Percentiles rank a stretch among this genome's conserved stretches.
These are phyloP conservation scores for Geotrichum candidum DNA, from an alignment of 1,139 yeast species.

Conservation along the genomic window DNA sequence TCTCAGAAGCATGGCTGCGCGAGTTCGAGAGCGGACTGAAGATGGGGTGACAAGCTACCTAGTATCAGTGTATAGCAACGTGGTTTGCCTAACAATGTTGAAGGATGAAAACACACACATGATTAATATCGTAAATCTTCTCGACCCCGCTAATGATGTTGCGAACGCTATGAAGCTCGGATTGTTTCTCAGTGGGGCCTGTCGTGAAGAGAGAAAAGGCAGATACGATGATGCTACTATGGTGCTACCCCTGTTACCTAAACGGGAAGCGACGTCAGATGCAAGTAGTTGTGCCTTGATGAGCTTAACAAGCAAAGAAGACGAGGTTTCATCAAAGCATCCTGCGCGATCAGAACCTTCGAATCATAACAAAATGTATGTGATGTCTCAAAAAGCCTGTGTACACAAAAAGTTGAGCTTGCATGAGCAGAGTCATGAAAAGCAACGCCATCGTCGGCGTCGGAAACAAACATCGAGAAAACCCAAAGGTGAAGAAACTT, in stretches of 20 bases:
- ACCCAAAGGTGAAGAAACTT: background rate
- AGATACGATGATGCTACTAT: background rate
- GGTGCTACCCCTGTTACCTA: background rate
- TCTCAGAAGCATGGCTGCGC: background rate
- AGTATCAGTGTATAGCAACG: slow-evolving; percentile 3
- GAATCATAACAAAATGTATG: background rate
- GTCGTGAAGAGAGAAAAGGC: slow-evolving; percentile 5
- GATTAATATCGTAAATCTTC: background rate
- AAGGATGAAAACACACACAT: background rate
- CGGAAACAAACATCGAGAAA: background rate
- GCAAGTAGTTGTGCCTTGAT: background rate
- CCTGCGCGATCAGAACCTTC: background rate
- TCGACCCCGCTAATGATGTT: slow-evolving; percentile 2
- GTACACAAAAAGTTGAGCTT: background rate
- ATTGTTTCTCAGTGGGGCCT: slow-evolving; percentile 10
- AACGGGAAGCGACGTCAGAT: background rate
- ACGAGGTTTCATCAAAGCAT: background rate
- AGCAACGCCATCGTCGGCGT: background rate
- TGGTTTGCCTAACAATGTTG: slow-evolving; percentile 2
- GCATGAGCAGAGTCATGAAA: background rate
- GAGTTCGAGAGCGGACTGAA: background rate
- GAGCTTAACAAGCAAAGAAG: background rate
- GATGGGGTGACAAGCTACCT: slow-evolving; percentile 2
- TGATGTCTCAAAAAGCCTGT: background rate
- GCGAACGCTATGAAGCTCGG: slow-evolving; percentile 8